These are phyloP conservation scores for Aureobasidium pullulans DNA, from an alignment of 2,329 filamentous ascomycete species.

Conservation along the genomic window DNA sequence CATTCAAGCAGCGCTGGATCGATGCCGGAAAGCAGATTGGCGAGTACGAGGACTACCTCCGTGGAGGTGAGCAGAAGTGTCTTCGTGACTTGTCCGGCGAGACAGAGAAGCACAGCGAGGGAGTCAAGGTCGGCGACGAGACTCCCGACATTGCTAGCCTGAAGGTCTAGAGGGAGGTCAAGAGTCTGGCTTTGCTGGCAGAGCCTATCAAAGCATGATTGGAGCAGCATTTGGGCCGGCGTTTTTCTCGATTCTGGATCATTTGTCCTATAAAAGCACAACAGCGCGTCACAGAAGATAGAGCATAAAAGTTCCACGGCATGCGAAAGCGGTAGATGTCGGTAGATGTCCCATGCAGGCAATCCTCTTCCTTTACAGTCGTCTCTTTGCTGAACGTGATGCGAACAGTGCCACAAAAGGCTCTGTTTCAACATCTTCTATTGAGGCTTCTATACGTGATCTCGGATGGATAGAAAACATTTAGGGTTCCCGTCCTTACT, in stretches of 20 bases:
- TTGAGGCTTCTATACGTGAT: no score
- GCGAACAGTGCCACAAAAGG: background rate
- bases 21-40: constrained; percentile 73
- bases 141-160: constrained; percentile 19
- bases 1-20: constrained; percentile 64
- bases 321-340: background rate
- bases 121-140: constrained; percentile 16
- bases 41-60: constrained; percentile 81
- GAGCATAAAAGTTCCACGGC: background rate
- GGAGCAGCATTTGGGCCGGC: constrained; percentile 6
- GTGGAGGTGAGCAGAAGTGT: constrained; percentile 49
- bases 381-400: background rate
- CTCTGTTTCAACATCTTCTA: no score
- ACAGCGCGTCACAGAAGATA: background rate
- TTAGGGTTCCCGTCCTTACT: background rate
- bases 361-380: background rate
- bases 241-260: background rate
- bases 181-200: constrained; percentile 9
- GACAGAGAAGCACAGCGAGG: constrained; percentile 13
- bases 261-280: background rate
- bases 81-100: constrained; percentile 20
- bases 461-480: background rate
- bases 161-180: constrained; percentile 15
- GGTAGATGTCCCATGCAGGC: background rate
- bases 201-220: background rate